A percentile compares a stretch with the other conserved stretches of the same genome.
These are phyloP conservation scores for Davidsoniella neocaledoniae DNA, from an alignment of 2,329 filamentous ascomycete species.

Conservation along the genomic window DNA sequence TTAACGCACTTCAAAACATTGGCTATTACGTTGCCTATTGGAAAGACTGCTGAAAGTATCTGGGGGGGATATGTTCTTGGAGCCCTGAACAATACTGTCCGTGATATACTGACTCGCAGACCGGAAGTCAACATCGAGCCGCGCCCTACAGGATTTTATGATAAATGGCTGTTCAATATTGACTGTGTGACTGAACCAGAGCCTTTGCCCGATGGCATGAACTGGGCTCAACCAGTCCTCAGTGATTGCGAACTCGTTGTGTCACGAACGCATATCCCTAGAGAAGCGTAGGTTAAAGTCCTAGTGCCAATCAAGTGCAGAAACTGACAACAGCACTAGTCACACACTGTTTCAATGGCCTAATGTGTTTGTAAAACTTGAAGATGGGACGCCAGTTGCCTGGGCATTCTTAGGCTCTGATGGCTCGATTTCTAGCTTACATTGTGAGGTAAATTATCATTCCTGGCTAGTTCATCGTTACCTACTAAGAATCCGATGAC, in stretches of 20 bases:
- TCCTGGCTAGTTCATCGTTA: background rate
- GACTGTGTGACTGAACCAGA: conserved; percentile 25
- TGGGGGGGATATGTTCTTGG: conserved; percentile 22
- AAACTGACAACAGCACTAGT: conserved; percentile 16
- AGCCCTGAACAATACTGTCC: conserved; percentile 19
- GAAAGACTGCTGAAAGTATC: conserved; percentile 12
- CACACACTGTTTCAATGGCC: conserved; percentile 28
- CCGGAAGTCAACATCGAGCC: conserved; percentile 5
- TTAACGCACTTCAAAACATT: conserved; percentile 19
- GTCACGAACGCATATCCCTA: conserved; percentile 37
- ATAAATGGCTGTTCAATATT: conserved; percentile 42
- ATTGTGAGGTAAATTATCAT: conserved; percentile 29
- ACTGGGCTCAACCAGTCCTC: conserved; percentile 35
- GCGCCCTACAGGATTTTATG: conserved; percentile 20
- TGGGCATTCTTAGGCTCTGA: conserved; percentile 49
- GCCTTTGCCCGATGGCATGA: conserved; percentile 28
- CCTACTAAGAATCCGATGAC: background rate
- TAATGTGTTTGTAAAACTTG: conserved; percentile 28
- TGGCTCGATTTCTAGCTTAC: conserved; percentile 41
- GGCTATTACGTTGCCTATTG: conserved; percentile 14
- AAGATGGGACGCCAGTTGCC: conserved; percentile 34
- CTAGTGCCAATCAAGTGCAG: background rate
- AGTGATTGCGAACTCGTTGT: conserved; percentile 40
- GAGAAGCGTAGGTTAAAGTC: conserved; percentile 28
- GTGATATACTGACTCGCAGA: conserved; percentile 14